phyloP scores from a whole-genome alignment of 306 rosid genomes.

The Amphicarpaea edgeworthii region DNA sequence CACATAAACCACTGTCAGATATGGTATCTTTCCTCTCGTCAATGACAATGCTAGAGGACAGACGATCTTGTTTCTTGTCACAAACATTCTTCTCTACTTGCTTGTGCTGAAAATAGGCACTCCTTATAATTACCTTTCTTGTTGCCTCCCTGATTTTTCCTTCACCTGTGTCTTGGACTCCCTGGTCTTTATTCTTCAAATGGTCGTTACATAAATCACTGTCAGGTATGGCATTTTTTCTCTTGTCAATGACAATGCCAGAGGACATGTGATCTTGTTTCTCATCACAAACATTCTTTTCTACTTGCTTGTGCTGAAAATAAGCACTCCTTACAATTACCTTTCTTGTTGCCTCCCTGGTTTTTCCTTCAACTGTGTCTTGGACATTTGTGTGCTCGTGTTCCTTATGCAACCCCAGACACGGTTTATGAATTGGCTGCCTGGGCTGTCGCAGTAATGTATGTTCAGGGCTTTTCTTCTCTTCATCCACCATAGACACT shows the following conservation, averaged over 20 bases:
- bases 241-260: constrained; percentile 38
- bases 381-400: constrained; percentile 49
- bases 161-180: constrained; percentile 48
- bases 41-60: constrained; percentile 40
- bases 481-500: constrained; percentile 49
- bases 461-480: constrained; percentile 55
- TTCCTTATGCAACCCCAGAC: constrained; percentile 65
- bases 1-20: constrained; percentile 48
- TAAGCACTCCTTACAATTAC: constrained; percentile 75
- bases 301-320: constrained; percentile 65
- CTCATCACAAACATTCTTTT: constrained; percentile 48
- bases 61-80: constrained; percentile 48
- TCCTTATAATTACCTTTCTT: constrained; percentile 73
- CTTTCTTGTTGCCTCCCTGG: constrained; percentile 62
- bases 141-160: constrained; percentile 58
- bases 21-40: constrained; percentile 42
- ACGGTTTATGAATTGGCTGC: constrained; percentile 80
- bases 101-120: constrained; percentile 74
- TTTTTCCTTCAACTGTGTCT: constrained; percentile 54
- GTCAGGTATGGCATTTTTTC: constrained; percentile 47
- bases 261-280: constrained; percentile 45
- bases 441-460: constrained; percentile 62
- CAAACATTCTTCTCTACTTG: constrained; percentile 47
- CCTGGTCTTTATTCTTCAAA: constrained; percentile 43
- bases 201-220: constrained; percentile 47